These are phyloP conservation scores for Saturnispora saitoi DNA, from an alignment of 805 yeast genomes.

Conservation along the genomic window DNA sequence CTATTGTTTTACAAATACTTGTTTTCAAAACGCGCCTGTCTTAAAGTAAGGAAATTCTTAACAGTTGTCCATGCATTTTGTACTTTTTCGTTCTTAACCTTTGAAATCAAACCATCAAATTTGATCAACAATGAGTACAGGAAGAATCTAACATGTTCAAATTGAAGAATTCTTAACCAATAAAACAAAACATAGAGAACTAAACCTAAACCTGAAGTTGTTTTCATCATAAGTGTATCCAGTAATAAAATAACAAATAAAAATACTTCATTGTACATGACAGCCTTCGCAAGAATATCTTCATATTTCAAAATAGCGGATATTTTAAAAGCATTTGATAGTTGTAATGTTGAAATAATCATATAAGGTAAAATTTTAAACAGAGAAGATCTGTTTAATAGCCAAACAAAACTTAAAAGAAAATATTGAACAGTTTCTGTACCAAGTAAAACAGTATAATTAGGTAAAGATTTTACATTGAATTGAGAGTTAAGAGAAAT, in stretches of 20 bases:
- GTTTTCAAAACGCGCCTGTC: constrained; percentile 30
- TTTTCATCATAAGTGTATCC: constrained; percentile 56
- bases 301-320: constrained; percentile 33
- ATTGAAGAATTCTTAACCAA: constrained; percentile 63
- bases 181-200: constrained; percentile 48
- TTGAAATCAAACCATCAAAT: constrained; percentile 35
- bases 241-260: constrained; percentile 44
- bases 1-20: constrained; percentile 15
- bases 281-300: constrained; percentile 33
- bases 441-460: constrained; percentile 54
- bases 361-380: constrained; percentile 58
- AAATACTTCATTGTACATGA: constrained; percentile 54
- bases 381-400: constrained; percentile 52
- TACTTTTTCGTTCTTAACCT: constrained; percentile 38
- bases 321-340: constrained; percentile 35
- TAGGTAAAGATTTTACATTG: constrained; percentile 48
- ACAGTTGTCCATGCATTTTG: constrained; percentile 31
- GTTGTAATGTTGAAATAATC: constrained; percentile 49
- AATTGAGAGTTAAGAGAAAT: constrained; percentile 51
- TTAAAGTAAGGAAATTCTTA: constrained; percentile 34
- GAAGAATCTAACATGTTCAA: constrained; percentile 37
- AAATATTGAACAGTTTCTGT: constrained; percentile 71
- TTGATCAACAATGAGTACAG: constrained; percentile 34
- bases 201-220: constrained; percentile 63
- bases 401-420: constrained; percentile 48